phyloP scores from a whole-genome alignment of 2,329 filamentous ascomycete species.

The Ophiostoma angusticollis region DNA sequence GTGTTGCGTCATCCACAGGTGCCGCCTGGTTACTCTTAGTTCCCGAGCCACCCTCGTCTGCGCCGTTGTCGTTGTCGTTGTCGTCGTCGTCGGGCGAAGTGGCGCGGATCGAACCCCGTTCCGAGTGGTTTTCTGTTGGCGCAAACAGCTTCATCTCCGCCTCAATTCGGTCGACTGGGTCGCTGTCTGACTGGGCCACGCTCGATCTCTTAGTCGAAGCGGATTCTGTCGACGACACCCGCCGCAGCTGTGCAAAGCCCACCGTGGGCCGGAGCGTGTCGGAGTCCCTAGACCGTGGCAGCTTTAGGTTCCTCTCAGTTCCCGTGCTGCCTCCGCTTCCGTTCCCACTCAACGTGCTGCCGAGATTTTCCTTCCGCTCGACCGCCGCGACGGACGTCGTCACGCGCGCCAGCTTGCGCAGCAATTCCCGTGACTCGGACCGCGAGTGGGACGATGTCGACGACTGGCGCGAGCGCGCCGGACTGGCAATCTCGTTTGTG shows the following conservation, averaged over 20 bases:
- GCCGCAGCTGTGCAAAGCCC: constrained; percentile 32
- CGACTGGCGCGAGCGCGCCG: constrained; percentile 12
- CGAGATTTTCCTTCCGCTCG: constrained; percentile 4
- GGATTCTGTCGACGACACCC: constrained; percentile 33
- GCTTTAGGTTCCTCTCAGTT: constrained; percentile 16
- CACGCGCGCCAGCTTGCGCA: constrained; percentile 35
- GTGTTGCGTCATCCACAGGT: constrained; percentile 24
- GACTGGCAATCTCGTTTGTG: constrained; percentile 1
- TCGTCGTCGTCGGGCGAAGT: constrained; percentile 31
- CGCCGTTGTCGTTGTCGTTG: constrained; percentile 13
- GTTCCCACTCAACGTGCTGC: constrained; percentile 1
- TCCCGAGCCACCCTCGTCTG: not conserved
- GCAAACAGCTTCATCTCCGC: constrained; percentile 45
- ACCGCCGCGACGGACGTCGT: constrained; percentile 6
- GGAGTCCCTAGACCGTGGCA: constrained; percentile 12
- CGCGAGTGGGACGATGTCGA: constrained; percentile 15
- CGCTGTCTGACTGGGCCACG: constrained; percentile 34
- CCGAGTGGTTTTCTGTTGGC: constrained; percentile 40
- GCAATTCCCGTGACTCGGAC: constrained; percentile 34
- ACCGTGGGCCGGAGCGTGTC: constrained; percentile 23
- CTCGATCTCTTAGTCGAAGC: constrained; percentile 35
- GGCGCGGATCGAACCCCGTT: constrained; percentile 39
- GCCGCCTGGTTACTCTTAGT: not conserved
- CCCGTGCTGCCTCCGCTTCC: not conserved
- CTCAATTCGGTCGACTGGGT: constrained; percentile 44